Conservation (phyloP, 148 eudicot species). For the Selenicereus undatus region DNA sequence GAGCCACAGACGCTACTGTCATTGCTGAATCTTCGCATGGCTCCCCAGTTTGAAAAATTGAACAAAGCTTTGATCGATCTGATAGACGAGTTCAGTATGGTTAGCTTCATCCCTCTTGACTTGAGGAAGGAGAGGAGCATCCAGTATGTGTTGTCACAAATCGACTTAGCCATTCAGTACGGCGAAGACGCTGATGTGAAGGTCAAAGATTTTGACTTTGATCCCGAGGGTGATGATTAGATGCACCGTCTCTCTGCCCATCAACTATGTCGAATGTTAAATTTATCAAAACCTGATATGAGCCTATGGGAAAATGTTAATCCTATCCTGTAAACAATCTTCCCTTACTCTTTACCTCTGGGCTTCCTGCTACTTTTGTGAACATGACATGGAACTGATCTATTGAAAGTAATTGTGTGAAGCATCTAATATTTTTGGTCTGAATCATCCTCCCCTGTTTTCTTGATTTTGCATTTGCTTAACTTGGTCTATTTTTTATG, state of each 20-base stretch:
- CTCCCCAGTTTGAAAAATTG: conserved; percentile 77
- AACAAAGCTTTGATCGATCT: conserved; percentile 81
- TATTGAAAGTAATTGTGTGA: conserved; percentile 2
- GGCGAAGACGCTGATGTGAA: conserved; percentile 95
- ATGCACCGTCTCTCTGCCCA: conserved; percentile 11
- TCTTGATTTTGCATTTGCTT: background rate
- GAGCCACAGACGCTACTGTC: conserved; percentile 59
- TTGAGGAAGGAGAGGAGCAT: conserved; percentile 81
- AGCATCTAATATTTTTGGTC: background rate
- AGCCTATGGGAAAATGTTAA: background rate
- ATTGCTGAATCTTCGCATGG: conserved; percentile 72
- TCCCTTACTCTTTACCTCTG: background rate
- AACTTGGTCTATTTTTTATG: background rate
- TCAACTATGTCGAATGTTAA: conserved; percentile 3
- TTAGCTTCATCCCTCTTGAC: conserved; percentile 86
- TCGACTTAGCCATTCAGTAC: conserved; percentile 67
- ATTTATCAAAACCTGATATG: background rate
- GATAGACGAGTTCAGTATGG: conserved; percentile 90
- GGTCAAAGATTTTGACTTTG: conserved; percentile 84
- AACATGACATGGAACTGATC: background rate
- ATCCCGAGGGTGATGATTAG: conserved; percentile 51
- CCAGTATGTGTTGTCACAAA: conserved; percentile 63
- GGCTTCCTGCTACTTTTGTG: background rate
- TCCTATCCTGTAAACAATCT: background rate
- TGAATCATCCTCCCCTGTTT: background rate